These are phyloP conservation scores for Rhizopus microsporus DNA, from an alignment of 371 early-diverging fungal genomes.

Conservation along the genomic window DNA sequence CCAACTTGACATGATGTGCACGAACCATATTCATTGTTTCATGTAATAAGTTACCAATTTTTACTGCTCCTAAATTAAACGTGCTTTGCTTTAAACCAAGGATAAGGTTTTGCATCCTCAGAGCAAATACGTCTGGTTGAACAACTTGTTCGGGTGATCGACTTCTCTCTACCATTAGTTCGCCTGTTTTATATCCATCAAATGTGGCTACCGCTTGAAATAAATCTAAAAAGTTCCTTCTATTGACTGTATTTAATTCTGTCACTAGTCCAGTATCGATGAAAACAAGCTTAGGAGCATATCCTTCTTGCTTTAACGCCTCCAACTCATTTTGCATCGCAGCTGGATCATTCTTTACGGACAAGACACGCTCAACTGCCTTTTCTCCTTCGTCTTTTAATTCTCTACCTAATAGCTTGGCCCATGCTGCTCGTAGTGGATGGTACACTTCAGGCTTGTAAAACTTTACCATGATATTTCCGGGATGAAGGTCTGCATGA, in stretches of 20 bases:
- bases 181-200: slow-evolving; percentile 80
- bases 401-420: slow-evolving; percentile 32
- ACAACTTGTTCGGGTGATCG: slow-evolving; percentile 73
- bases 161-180: slow-evolving; percentile 88
- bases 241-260: slow-evolving; percentile 67
- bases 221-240: slow-evolving; percentile 87
- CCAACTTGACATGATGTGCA: slow-evolving; percentile 88
- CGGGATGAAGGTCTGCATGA: slow-evolving; percentile 94
- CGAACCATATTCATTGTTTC: slow-evolving; percentile 86
- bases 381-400: slow-evolving; percentile 45
- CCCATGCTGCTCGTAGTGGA: slow-evolving; percentile 56
- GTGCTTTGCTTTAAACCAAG: slow-evolving; percentile 67
- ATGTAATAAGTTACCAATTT: slow-evolving; percentile 75
- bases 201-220: slow-evolving; percentile 86
- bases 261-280: slow-evolving; percentile 92
- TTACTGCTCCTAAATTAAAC: slow-evolving; percentile 77
- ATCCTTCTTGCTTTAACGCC: slow-evolving; percentile 63
- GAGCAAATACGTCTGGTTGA: slow-evolving; percentile 75
- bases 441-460: slow-evolving; percentile 65
- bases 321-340: slow-evolving; percentile 55
- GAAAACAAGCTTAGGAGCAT: slow-evolving; percentile 77
- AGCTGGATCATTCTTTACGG: slow-evolving; percentile 35
- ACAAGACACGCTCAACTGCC: slow-evolving; percentile 36
- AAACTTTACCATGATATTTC: slow-evolving; percentile 91
- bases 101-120: slow-evolving; percentile 78